Percentiles rank a stretch among this genome's conserved stretches.
These are phyloP conservation scores for Fraxinus cuspidata DNA, from an alignment of 257 asterid genomes.

Conservation along the genomic window DNA sequence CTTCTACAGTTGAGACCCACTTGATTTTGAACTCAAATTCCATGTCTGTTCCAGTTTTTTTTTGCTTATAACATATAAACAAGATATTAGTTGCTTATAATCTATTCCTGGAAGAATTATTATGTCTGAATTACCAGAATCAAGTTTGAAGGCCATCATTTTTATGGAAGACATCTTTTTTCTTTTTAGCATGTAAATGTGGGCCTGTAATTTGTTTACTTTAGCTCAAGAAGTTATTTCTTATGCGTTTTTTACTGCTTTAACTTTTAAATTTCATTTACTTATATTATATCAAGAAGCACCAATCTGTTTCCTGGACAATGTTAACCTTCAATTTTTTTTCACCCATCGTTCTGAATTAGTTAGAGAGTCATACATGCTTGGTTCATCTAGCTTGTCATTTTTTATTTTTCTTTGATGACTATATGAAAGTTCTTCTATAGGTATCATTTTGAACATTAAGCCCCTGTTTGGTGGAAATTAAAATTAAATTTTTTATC, in stretches of 20 bases:
- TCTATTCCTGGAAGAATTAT: background rate
- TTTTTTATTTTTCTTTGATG: background rate
- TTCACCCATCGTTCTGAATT: background rate
- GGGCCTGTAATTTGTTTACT: background rate
- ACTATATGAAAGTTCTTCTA: background rate
- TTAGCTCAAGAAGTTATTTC: background rate
- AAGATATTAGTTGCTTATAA: background rate
- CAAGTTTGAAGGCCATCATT: background rate
- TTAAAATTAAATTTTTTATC: no score
- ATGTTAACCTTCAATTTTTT: background rate
- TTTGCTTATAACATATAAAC: background rate
- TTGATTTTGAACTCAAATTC: background rate
- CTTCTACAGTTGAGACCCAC: background rate
- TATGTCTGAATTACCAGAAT: background rate
- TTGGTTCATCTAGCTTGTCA: background rate
- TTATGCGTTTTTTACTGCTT: background rate
- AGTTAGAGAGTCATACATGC: background rate
- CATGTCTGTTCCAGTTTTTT: background rate
- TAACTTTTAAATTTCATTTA: background rate
- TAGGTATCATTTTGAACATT: background rate
- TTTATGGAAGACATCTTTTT: background rate
- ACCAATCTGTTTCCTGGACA: background rate
- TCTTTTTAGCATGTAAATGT: background rate
- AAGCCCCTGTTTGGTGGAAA: no score
- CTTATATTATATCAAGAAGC: background rate